Evolutionary conservation across 768 basidiomycete species (phyloP), one percentile per base, ranked within the genome.

Genomic region (Mycena crocata): DNA sequence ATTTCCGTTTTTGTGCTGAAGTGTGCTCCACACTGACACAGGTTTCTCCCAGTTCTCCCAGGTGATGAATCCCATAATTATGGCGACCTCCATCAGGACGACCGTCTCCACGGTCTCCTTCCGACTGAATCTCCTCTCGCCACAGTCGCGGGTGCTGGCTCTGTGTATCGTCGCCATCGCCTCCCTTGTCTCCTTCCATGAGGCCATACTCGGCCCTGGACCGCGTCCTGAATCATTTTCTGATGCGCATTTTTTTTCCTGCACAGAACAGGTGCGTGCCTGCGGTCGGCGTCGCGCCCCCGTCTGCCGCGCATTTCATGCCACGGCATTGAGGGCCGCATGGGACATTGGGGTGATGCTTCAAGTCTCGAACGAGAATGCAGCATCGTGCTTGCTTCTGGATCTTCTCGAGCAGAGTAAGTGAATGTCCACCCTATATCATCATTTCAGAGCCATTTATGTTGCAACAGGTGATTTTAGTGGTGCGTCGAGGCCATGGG

Each of bases 401-500:
- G 64, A 65, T 24, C 0, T 37, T 21, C 39, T 65, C 1, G 64
- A 65, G 15, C 54, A 64, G n/a, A 10, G 62, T 63, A 34, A 24
- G 44, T 12, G 28, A 5, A 24, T 10, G 10, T 24, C 44, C 5
- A 9, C 17, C 17, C 37, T 17, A 37, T 37, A 9, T 23, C 26
- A n/a, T 37, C 37, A 4, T 17, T 24, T 5, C 6, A 26, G n/a
- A 23, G 10, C 45, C 1, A 42, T 24, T 30, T 44, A 8, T n/a
- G n/a, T n/a, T 13, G 1, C 19, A 1, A 17, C 21, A 66, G 65
- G 5, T 7, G 60, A 62, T 42, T 35, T 28, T 13, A 30, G 10
- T 2, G 44, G 54, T 14, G 7, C 35, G 14, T 31, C 59, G 19
- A 45, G 66, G n/a, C 59, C 60, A 14, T 67, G 66, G 66, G 66